A percentile compares a stretch with the other conserved stretches of the same genome.
Conservation (phyloP, 2,329 filamentous ascomycete species). For the Venturia nashicola region DNA sequence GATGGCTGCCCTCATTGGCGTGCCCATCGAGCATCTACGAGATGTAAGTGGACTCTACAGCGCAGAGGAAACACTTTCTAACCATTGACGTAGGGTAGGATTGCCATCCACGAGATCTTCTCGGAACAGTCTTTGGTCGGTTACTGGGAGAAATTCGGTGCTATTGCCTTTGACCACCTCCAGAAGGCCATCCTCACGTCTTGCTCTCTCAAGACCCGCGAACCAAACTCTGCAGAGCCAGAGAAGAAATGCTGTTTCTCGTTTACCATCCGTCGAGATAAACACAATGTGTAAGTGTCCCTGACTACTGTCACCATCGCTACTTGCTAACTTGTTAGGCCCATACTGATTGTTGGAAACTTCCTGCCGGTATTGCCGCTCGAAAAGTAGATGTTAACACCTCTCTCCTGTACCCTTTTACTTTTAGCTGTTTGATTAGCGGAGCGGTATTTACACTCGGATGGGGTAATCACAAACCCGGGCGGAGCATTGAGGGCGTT, state of each 20-base stretch:
- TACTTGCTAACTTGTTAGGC: constrained; percentile 38
- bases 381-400: neutral
- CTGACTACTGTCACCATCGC: neutral
- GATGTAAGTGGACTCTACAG: constrained; percentile 51
- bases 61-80: neutral
- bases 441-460: neutral
- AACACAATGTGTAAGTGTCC: constrained; percentile 78
- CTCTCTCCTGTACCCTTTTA: constrained; percentile 6
- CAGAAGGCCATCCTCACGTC: constrained; percentile 94
- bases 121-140: constrained; percentile 89
- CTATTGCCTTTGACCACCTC: constrained; percentile 86
- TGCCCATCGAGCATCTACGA: constrained; percentile 78
- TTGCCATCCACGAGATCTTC: constrained; percentile 90
- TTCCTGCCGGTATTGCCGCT: constrained; percentile 68
- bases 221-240: constrained; percentile 48
- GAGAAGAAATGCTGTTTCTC: constrained; percentile 93
- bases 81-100: constrained; percentile 60
- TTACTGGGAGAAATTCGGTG: constrained; percentile 98
- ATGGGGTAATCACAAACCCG: too few species aligned
- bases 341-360: constrained; percentile 93
- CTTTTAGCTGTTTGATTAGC: constrained; percentile 2
- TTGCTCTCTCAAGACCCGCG: constrained; percentile 72
- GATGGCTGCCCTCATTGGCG: constrained; percentile 92
- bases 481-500: neutral
- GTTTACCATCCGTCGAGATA: constrained; percentile 88